A percentile compares a stretch with the other conserved stretches of the same genome.
Evolutionary conservation across 352 stramenopile species (phyloP).

Genomic region (Globisporangium lucens): DNA sequence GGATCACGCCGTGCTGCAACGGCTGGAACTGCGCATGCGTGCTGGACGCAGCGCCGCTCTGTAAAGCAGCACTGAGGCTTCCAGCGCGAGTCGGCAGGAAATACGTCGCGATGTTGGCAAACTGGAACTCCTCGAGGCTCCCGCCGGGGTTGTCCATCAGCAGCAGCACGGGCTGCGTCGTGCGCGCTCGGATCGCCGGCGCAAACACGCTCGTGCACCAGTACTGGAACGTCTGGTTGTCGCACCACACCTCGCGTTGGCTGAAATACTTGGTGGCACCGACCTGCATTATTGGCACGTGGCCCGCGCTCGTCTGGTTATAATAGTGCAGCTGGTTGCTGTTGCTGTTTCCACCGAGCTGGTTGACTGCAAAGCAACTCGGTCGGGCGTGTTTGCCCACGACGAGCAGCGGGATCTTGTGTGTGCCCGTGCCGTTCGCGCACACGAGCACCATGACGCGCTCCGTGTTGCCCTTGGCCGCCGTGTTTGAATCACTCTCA

Average conservation of each 20-base stretch:
- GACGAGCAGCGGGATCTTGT: slow-evolving; percentile 54
- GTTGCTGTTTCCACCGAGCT: slow-evolving; percentile 5
- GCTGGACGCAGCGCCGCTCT: slow-evolving; percentile 2
- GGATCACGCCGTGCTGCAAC: slow-evolving; percentile 33
- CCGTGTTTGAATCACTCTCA: background rate
- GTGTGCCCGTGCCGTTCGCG: slow-evolving; percentile 44
- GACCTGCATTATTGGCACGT: slow-evolving; percentile 10
- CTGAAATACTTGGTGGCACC: slow-evolving; percentile 30
- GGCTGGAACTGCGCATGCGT: slow-evolving; percentile 25
- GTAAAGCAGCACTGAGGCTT: background rate
- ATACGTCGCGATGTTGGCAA: slow-evolving; percentile 33
- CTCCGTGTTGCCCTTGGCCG: slow-evolving; percentile 27
- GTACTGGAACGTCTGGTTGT: slow-evolving; percentile 46
- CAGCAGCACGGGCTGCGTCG: slow-evolving; percentile 38
- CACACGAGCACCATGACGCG: slow-evolving; percentile 47
- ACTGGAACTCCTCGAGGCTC: slow-evolving; percentile 31
- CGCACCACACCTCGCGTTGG: slow-evolving; percentile 54
- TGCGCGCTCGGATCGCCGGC: slow-evolving; percentile 39
- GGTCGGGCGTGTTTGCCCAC: slow-evolving; percentile 42
- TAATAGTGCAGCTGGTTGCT: background rate
- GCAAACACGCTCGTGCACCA: slow-evolving; percentile 51
- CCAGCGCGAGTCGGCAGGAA: slow-evolving; percentile 34
- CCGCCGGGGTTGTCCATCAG: slow-evolving; percentile 45
- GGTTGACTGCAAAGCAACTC: slow-evolving; percentile 21
- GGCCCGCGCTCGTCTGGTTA: background rate